Evolutionary conservation across 108 stramenopile genomes (phyloP).

Genomic region (Pseudonitzschia multiseries): DNA sequence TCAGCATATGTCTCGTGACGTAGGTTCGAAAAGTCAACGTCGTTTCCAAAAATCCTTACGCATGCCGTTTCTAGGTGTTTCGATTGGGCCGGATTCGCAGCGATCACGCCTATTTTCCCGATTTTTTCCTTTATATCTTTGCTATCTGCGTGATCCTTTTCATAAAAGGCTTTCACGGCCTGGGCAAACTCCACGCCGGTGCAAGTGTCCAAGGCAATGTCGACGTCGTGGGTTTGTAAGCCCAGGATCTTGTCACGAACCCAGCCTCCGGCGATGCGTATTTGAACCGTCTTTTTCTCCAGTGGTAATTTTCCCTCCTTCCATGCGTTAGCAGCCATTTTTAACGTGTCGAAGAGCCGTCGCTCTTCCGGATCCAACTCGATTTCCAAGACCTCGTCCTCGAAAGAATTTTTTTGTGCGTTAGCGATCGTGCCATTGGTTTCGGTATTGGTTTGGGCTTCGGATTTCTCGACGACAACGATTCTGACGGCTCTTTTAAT

Average conservation of each 20-base stretch:
- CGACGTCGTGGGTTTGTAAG: slow-evolving; percentile 86
- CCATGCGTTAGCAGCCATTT: slow-evolving; percentile 18
- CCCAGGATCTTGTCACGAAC: slow-evolving; percentile 90
- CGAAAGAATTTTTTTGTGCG: background rate
- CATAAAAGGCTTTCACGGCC: slow-evolving; percentile 75
- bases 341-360: slow-evolving; percentile 16
- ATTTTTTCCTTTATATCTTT: slow-evolving; percentile 24
- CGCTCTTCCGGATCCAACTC: slow-evolving; percentile 21
- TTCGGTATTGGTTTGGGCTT: background rate
- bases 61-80: slow-evolving; percentile 99
- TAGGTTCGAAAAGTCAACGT: slow-evolving; percentile 93
- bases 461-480: background rate
- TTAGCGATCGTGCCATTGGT: background rate
- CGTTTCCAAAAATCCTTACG: slow-evolving; percentile 78
- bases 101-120: slow-evolving; percentile 78
- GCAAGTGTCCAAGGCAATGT: slow-evolving; percentile 90
- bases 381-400: slow-evolving; percentile 13
- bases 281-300: slow-evolving; percentile 25
- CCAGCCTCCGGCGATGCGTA: slow-evolving; percentile 87
- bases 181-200: slow-evolving; percentile 93
- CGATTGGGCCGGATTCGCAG: slow-evolving; percentile 96
- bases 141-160: slow-evolving; percentile 15
- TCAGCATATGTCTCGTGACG: slow-evolving; percentile 82
- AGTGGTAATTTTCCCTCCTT: slow-evolving; percentile 18
- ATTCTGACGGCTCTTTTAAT: background rate